These are phyloP conservation scores for Rasamsonia emersonii DNA, from an alignment of 2,329 filamentous ascomycete species.

Conservation along the genomic window DNA sequence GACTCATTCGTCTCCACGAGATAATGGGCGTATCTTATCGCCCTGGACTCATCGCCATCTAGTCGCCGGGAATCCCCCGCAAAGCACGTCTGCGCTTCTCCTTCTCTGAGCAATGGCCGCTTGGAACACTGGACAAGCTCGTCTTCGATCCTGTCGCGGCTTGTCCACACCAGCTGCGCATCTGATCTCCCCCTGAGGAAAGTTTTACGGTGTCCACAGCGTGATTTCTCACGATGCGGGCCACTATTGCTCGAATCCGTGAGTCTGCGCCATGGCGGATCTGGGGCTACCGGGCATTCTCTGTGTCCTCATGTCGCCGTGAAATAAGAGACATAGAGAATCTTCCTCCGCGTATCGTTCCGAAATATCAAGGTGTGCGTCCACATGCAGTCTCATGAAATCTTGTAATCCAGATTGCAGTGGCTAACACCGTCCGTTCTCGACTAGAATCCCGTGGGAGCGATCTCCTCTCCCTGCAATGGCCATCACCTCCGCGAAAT, in stretches of 20 bases:
- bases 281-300: conserved; percentile 30
- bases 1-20: too few relatives aligned
- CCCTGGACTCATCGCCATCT: neutral
- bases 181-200: neutral
- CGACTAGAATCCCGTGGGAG: conserved; percentile 45
- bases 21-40: too few relatives aligned
- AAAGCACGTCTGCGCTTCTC: neutral
- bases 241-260: conserved; percentile 3
- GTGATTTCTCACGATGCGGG: conserved; percentile 2
- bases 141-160: conserved; percentile 5
- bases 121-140: conserved; percentile 1
- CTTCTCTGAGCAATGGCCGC: conserved; percentile 5
- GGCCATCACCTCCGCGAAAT: conserved; percentile 60
- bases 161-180: conserved; percentile 4
- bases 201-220: neutral
- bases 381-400: conserved; percentile 5
- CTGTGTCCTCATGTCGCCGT: conserved; percentile 26
- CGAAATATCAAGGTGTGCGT: conserved; percentile 53
- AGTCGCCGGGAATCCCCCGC: neutral
- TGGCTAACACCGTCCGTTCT: neutral
- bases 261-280: conserved; percentile 7
- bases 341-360: conserved; percentile 46
- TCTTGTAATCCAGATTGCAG: conserved; percentile 1
- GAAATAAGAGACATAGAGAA: conserved; percentile 38
- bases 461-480: conserved; percentile 57